Evolutionary conservation across 169 alveolate genomes (phyloP), one percentile per base, ranked within the genome.

Genomic region (Plasmodium adleri): DNA sequence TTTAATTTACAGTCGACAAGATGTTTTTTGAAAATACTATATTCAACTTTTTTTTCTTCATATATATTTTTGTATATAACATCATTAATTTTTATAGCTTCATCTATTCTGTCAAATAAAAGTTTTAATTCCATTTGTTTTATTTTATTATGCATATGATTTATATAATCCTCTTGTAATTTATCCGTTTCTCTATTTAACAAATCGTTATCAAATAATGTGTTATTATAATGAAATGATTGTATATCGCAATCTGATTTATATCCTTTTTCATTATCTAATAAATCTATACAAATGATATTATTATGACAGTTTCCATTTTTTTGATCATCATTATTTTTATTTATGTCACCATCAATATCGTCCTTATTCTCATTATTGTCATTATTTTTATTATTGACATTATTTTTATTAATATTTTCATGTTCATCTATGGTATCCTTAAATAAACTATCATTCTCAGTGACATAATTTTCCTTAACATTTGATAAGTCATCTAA

Each of bases 121-220:
- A 62, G 17, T 45, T 83, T 68, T 20, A 52, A 56, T 45, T 83
- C 91, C 91, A 83, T 68, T 17, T 26, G 17, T 43, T 68, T 83
- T 68, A 83, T 83, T 68, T 83, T 83, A 20, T 13, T 68, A 47
- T 58, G 45, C 91, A 83, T 68, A n/a, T 26, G 70, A 50, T 67
- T 67, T 52, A 83, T 72, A 39, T 83, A 83, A 7, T 83, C 91
- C 5, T 83, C 85, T 56, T 83, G 91, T 47, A 72, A 49, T 58
- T 68, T 83, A 62, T 70, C 72, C 47, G 68, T 43, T 1, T 83
- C 83, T 32, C 59, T 72, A 39, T 83, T 56, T 28, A 83, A 49
- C 39, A 54, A 45, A 28, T 54, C 39, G 3, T 71, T 52, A 8
- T 47, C 9, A 17, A 15, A 15, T 20, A 10, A 13, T 5, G 5